Base-by-base conservation (phyloP, 371 early-diverging fungal species). In the Actinomortierella wolfii region DNA sequence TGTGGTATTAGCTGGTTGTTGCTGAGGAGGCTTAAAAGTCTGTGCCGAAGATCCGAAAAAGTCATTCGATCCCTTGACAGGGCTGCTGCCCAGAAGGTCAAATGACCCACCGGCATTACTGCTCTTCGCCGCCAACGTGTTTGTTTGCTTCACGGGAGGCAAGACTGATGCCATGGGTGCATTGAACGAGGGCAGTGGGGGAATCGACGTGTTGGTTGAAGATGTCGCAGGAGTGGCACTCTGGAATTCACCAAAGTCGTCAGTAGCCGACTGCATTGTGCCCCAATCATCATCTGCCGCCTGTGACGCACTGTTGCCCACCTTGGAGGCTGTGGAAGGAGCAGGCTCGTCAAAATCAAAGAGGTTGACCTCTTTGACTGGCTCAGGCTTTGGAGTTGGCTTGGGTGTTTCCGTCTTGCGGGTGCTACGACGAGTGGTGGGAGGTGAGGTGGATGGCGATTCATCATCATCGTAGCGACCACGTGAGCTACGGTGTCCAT, bases 211-310 rank as follows among this genome's bases (percentile, higher is more conserved):
- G 21, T 26, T 59, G 61, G 14, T 25, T 49, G 43, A 51, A 58
- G 42, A 54, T 54, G n/a, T 58, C 9, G 64, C 69, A 43, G 69
- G 73, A 39, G 81, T 79, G 0, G 88, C 86, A 43, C 80, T 79
- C 53, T 86, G 86, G 54, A 88, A 88, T 51, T 88, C 88, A 54
- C 80, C 83, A 69, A 88, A 88, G 40, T 86, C 88, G 56, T 85
- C 83, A 58, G 76, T 71, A 42, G 62, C 74, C n/a, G 47, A 81
- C 79, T 59, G 80, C 52, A 61, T 77, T 28, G 79, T 78, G 24
- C 84, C 85, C 85, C 85, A 85, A 23, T 81, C 84, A 61, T 87
- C 84, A 51, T 81, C 80, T n/a, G 65, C 77, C 20, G 66, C 65
- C 21, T 29, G 56, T 52, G 40, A 26, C 51, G 51, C 39, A 55